Percentiles rank a stretch among this genome's conserved stretches.
Evolutionary conservation across 2,329 filamentous ascomycete genomes (phyloP).

Genomic region (Botrytis galanthina): DNA sequence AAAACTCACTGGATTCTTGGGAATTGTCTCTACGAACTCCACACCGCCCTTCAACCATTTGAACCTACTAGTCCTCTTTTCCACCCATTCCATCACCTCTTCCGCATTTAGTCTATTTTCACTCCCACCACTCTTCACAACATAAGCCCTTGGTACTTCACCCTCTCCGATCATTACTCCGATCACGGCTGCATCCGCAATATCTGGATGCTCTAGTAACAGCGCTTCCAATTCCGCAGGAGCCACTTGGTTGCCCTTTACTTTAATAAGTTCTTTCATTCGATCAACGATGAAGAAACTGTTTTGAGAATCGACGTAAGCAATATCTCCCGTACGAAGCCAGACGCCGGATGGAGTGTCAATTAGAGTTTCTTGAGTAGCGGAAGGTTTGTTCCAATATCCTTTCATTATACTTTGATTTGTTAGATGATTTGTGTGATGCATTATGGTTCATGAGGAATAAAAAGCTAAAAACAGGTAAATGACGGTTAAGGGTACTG

Average conservation of each 20-base stretch:
- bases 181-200: slow-evolving; percentile 48
- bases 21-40: slow-evolving; percentile 61
- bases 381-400: slow-evolving; percentile 58
- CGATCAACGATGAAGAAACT: slow-evolving; percentile 86
- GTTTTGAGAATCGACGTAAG: slow-evolving; percentile 68
- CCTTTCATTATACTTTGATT: slow-evolving; percentile 53
- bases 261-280: slow-evolving; percentile 47
- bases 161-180: slow-evolving; percentile 42
- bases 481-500: rapidly evolving
- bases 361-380: slow-evolving; percentile 61
- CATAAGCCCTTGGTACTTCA: slow-evolving; percentile 60
- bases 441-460: neutral
- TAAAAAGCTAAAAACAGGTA: too few species aligned
- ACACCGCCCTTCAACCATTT: slow-evolving; percentile 72
- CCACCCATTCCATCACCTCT: slow-evolving; percentile 57
- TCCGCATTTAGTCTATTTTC: slow-evolving; percentile 34
- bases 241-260: slow-evolving; percentile 49
- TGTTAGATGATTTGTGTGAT: neutral
- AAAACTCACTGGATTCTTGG: slow-evolving; percentile 58
- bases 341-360: slow-evolving; percentile 68
- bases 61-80: slow-evolving; percentile 57
- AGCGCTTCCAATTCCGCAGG: slow-evolving; percentile 49
- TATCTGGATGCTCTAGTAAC: slow-evolving; percentile 42
- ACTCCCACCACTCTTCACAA: slow-evolving; percentile 43
- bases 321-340: slow-evolving; percentile 51